These are phyloP conservation scores for Chalara sp. DNA, from an alignment of 2,329 filamentous ascomycete genomes.

Conservation along the genomic window DNA sequence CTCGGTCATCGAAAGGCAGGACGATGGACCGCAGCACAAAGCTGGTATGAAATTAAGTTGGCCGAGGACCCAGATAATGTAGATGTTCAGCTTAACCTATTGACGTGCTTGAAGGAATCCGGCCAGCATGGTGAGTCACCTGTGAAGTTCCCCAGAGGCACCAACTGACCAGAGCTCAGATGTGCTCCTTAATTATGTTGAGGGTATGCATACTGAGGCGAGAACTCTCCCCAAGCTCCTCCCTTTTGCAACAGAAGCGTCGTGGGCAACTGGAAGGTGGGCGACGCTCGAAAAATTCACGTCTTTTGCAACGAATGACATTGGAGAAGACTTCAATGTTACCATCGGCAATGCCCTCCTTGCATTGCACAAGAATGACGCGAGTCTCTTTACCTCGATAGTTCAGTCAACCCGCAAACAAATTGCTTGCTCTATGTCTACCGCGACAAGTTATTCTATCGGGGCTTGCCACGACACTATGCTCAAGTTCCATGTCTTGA, in stretches of 20 bases:
- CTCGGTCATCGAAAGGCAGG: slow-evolving; percentile 89
- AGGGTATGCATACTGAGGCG: slow-evolving; percentile 54
- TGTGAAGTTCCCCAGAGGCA: not conserved
- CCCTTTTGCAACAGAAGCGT: slow-evolving; percentile 82
- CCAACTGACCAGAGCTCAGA: slow-evolving; percentile 41
- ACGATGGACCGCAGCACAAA: slow-evolving; percentile 89
- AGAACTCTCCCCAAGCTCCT: slow-evolving; percentile 56
- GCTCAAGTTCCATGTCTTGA: slow-evolving; percentile 78
- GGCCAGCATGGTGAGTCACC: slow-evolving; percentile 72
- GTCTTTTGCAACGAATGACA: slow-evolving; percentile 35
- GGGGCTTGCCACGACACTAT: slow-evolving; percentile 80
- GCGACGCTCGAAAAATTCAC: slow-evolving; percentile 64
- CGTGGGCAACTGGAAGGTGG: slow-evolving; percentile 86
- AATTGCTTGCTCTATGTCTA: slow-evolving; percentile 68
- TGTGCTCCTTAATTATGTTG: slow-evolving; percentile 78
- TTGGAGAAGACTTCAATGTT: slow-evolving; percentile 69
- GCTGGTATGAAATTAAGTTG: slow-evolving; percentile 92
- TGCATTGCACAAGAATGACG: slow-evolving; percentile 47
- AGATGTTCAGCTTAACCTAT: slow-evolving; percentile 73
- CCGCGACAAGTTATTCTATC: slow-evolving; percentile 71
- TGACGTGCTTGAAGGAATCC: slow-evolving; percentile 89
- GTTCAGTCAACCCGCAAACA: slow-evolving; percentile 62
- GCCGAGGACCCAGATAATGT: slow-evolving; percentile 70
- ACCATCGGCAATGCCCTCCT: slow-evolving; percentile 64
- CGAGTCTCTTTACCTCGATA: slow-evolving; percentile 44